Evolutionary conservation across 805 yeast genomes (phyloP).

Genomic region (Candida schatavii): DNA sequence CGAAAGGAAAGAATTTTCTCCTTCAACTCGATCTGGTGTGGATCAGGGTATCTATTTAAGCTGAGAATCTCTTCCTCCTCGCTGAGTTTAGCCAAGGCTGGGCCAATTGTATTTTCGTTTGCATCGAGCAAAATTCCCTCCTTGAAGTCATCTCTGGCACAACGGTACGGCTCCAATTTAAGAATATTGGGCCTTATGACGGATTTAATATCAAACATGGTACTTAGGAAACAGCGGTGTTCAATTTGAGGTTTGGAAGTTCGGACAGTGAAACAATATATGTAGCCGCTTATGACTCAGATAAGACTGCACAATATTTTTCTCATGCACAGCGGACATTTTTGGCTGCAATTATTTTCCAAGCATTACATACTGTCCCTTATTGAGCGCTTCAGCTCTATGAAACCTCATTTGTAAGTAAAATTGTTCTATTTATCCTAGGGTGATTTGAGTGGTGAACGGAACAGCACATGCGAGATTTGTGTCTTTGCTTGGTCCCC

Average conservation of each 20-base stretch:
- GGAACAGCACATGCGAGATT: slow-evolving; percentile 8
- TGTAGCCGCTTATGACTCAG: no score
- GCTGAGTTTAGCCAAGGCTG: slow-evolving; percentile 53
- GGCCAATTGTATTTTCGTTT: slow-evolving; percentile 93
- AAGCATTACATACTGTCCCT: no score
- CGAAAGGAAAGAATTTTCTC: slow-evolving; percentile 68
- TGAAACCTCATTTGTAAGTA: no score
- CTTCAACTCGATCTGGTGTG: slow-evolving; percentile 82
- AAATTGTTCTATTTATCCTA: no score
- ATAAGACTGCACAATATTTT: no score
- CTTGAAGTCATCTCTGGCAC: slow-evolving; percentile 94
- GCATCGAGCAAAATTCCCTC: slow-evolving; percentile 91
- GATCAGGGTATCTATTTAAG: slow-evolving; percentile 93
- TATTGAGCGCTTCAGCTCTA: no score
- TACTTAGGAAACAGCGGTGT: no score
- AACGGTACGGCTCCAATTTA: slow-evolving; percentile 83
- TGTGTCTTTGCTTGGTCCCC: not conserved
- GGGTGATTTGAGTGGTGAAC: slow-evolving; percentile 1
- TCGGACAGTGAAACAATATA: no score
- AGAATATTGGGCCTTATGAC: slow-evolving; percentile 84
- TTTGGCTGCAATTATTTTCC: no score
- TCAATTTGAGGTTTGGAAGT: no score
- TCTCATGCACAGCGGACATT: no score
- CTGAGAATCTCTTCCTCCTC: slow-evolving; percentile 48
- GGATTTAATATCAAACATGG: slow-evolving; percentile 51